These are phyloP conservation scores for Nemania abortiva DNA, from an alignment of 2,329 filamentous ascomycete species.

Conservation along the genomic window DNA sequence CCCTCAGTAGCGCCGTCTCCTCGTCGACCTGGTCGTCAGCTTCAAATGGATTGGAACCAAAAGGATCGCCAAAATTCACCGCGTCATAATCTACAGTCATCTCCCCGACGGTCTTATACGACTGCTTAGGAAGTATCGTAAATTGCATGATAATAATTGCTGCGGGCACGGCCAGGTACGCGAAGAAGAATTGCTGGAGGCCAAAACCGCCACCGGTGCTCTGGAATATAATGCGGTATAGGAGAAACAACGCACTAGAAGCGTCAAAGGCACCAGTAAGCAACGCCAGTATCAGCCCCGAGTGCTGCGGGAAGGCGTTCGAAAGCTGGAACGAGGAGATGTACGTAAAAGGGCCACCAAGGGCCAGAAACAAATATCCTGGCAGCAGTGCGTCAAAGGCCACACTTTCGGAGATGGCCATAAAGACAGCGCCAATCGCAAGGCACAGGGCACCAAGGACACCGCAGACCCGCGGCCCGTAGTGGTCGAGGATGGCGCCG, in stretches of 20 bases:
- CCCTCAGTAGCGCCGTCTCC: slow-evolving; percentile 65
- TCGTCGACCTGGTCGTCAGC: slow-evolving; percentile 70
- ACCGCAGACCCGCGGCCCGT: slow-evolving; percentile 81
- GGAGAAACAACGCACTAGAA: slow-evolving; percentile 80
- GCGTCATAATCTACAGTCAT: slow-evolving; percentile 79
- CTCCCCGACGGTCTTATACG: slow-evolving; percentile 88
- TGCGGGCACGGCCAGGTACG: slow-evolving; percentile 77
- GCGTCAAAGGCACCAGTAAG: slow-evolving; percentile 87
- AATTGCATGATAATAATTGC: slow-evolving; percentile 76
- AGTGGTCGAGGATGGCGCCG: slow-evolving; percentile 85
- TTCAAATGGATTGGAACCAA: slow-evolving; percentile 49
- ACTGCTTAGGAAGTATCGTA: slow-evolving; percentile 77
- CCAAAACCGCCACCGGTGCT: slow-evolving; percentile 67
- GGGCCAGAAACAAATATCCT: slow-evolving; percentile 80
- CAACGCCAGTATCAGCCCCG: slow-evolving; percentile 82
- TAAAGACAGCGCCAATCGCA: slow-evolving; percentile 74
- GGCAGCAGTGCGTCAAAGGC: slow-evolving; percentile 80
- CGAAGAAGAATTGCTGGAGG: slow-evolving; percentile 76
- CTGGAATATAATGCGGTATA: slow-evolving; percentile 79
- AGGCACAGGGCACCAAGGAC: slow-evolving; percentile 78
- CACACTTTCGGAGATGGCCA: slow-evolving; percentile 74
- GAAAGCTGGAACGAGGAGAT: slow-evolving; percentile 87
- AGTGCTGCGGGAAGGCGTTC: slow-evolving; percentile 82
- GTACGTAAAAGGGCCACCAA: slow-evolving; percentile 85
- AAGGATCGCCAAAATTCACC: slow-evolving; percentile 51